These are phyloP conservation scores for Aspergillus udagawae DNA, from an alignment of 2,329 filamentous ascomycete genomes.

Conservation along the genomic window DNA sequence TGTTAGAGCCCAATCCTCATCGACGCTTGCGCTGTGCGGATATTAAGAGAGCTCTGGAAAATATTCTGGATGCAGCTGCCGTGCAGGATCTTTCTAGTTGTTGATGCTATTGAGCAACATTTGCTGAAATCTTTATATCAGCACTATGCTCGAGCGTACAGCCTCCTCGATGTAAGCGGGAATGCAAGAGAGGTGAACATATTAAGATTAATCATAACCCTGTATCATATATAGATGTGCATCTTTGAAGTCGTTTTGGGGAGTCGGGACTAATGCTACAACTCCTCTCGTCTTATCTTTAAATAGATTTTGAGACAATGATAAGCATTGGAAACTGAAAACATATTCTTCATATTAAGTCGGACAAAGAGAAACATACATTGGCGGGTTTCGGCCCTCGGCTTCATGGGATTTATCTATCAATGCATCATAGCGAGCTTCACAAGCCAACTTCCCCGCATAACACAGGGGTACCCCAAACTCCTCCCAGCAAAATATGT, in stretches of 20 bases:
- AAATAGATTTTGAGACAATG: not conserved
- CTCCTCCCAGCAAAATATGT: not conserved
- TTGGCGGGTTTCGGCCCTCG: not conserved
- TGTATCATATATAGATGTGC: not conserved
- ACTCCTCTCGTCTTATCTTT: not conserved
- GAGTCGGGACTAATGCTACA: not conserved
- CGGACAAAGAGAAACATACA: not conserved
- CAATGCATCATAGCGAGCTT: too few species aligned
- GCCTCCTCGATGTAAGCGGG: not conserved
- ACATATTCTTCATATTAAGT: not conserved
- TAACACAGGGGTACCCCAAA: not conserved
- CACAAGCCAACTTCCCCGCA: not conserved
- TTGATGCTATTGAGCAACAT: not conserved
- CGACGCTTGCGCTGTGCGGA: constrained; percentile 36
- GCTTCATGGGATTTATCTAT: not conserved
- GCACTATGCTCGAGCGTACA: not conserved
- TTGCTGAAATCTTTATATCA: not conserved
- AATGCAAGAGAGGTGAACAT: not conserved
- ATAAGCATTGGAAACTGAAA: not conserved
- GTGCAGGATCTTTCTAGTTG: constrained; percentile 8
- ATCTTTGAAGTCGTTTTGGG: not conserved
- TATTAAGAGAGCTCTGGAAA: constrained; percentile 32
- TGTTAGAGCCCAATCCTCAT: constrained; percentile 37
- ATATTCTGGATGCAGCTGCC: constrained; percentile 16
- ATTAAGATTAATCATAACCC: not conserved